Percentiles rank a stretch among this genome's conserved stretches.
Evolutionary conservation across 1,284 basidiomycete species (phyloP).

Genomic region (Cutaneotrichosporon sp.): DNA sequence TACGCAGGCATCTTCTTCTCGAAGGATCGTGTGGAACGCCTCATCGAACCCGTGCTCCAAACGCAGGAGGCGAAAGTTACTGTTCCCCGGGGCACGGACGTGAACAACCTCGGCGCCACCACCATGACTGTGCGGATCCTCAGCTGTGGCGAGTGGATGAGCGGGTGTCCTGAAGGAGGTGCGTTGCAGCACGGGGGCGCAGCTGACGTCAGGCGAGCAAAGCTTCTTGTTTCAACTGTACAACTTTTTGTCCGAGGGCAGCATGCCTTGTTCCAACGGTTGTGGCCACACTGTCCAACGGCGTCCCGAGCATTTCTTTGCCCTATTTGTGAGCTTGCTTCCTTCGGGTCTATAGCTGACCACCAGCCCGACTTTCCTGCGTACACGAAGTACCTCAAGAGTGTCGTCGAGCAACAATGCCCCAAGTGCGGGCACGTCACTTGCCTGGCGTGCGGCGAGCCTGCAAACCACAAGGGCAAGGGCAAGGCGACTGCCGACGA

Average conservation of each 20-base stretch:
- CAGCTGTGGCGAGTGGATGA: constrained; percentile 91
- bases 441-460: constrained; percentile 79
- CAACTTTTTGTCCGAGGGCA: constrained; percentile 60
- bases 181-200: constrained; percentile 6
- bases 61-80: constrained; percentile 2
- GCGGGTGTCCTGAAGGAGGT: constrained; percentile 79
- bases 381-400: constrained; percentile 62
- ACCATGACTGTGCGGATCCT: constrained; percentile 56
- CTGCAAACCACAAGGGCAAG: constrained; percentile 16
- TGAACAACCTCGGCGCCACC: constrained; percentile 43
- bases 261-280: constrained; percentile 63
- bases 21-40: constrained; percentile 76
- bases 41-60: constrained; percentile 72
- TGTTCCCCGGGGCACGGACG: constrained; percentile 22
- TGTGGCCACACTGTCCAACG: constrained; percentile 61
- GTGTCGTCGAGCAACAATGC: constrained; percentile 59
- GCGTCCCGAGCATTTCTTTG: constrained; percentile 70
- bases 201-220: constrained; percentile 59
- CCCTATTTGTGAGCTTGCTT: constrained; percentile 61
- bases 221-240: constrained; percentile 79
- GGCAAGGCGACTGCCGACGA: constrained; percentile 19
- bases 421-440: constrained; percentile 60
- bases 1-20: constrained; percentile 89
- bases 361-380: constrained; percentile 64
- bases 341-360: not conserved